Evolutionary conservation across 2,329 filamentous ascomycete species (phyloP), one percentile per base, ranked within the genome.

Genomic region (Trichophyton equinum): DNA sequence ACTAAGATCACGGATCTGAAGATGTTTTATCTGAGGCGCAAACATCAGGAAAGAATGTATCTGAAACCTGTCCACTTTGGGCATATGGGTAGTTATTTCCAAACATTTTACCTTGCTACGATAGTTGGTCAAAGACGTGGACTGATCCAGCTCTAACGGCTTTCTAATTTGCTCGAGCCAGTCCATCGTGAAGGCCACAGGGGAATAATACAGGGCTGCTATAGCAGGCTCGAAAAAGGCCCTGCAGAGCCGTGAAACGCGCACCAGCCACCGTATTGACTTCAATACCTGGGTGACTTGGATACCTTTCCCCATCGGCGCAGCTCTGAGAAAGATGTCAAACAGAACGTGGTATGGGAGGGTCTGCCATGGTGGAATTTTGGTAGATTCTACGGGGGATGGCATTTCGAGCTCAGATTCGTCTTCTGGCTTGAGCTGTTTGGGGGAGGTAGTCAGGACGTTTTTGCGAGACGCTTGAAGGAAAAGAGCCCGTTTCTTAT

Each of bases 191-290:
- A 81, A 78, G 51, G 94, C 75, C 1, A 85, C 84, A 7, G 88
- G 88, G 4, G 78, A 82, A 55, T 81, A 78, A 70, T 94, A 94
- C 4, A 95, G 77, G 1, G 83, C 85, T 4, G 84, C 84, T 58
- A 94, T 73, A 1, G 88, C 88, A 4, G 89, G 86, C 67, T 91
- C 88, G 0, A 82, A 75, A 61, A 91, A 89, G 1, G 78, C 72
- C 58, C 78, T 81, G 66, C 86, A 91, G 15, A 84, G 75, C 1
- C 79, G 77, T 40, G 87, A 83, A 51, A 82, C 75, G n/a, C 78
- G 76, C 8, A 87, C 72, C 5, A 95, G 80, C 86, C 86, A 90
- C 62, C 69, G 68, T 8, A 67, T 68, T 0, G 72, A 70, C 13
- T 63, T 63, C n/a, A 64, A 66, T 56, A 71, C 67, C 66, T 78